A percentile compares a stretch with the other conserved stretches of the same genome.
Conservation (phyloP, 345 rosid genomes). For the Orychophragmus violaceus region DNA sequence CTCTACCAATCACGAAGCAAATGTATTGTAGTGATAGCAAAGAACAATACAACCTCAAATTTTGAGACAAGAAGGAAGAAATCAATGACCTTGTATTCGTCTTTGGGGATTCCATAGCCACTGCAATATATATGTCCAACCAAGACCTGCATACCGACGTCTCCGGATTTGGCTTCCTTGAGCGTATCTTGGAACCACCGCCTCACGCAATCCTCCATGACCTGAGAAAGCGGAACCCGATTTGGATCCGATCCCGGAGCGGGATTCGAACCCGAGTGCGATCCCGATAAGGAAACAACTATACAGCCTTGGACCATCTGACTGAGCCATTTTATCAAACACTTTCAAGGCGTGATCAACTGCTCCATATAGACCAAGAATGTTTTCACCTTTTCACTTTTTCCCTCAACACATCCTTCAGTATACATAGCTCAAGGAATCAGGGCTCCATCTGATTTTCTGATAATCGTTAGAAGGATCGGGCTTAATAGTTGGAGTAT, state of each 20-base stretch:
- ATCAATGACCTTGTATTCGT: conserved; percentile 50
- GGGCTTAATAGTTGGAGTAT: too few species aligned
- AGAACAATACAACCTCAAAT: too few species aligned
- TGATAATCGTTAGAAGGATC: too few species aligned
- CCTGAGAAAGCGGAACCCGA: conserved; percentile 53
- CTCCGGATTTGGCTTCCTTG: conserved; percentile 68
- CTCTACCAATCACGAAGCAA: neutral
- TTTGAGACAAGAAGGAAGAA: conserved; percentile 1
- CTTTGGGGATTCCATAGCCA: conserved; percentile 74
- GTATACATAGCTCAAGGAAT: too few species aligned
- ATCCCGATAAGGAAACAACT: too few species aligned
- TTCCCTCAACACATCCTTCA: too few species aligned
- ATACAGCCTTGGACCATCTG: too few species aligned
- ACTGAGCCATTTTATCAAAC: too few species aligned
- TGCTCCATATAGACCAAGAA: too few species aligned
- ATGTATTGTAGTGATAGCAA: neutral
- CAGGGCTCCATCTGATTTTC: too few species aligned
- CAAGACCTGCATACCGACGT: conserved; percentile 64
- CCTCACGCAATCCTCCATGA: conserved; percentile 61
- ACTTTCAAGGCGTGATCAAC: too few species aligned
- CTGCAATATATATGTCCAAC: conserved; percentile 80
- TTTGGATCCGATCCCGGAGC: conserved; percentile 28
- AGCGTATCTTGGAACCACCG: conserved; percentile 80
- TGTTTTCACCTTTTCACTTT: too few species aligned
- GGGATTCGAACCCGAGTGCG: conserved; percentile 34